Percentiles rank a stretch among this genome's conserved stretches.
These are phyloP conservation scores for Aspergillus bombycis DNA, from an alignment of 2,329 filamentous ascomycete species.

Conservation along the genomic window DNA sequence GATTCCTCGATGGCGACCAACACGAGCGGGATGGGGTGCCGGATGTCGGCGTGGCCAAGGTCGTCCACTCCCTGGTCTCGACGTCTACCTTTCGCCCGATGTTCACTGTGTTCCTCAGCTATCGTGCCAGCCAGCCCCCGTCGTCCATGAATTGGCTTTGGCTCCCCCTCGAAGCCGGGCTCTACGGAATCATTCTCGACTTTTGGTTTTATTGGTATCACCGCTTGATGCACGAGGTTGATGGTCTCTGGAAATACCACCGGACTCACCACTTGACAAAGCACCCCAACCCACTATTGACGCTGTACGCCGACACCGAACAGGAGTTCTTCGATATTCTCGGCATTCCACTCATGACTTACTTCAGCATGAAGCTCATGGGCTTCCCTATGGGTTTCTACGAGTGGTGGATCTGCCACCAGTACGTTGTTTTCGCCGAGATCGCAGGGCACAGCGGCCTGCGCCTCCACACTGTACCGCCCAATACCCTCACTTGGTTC, in stretches of 20 bases:
- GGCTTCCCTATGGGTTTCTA: conserved; percentile 52
- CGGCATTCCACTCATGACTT: conserved; percentile 47
- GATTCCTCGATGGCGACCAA: conserved; percentile 51
- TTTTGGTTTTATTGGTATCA: conserved; percentile 49
- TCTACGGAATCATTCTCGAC: conserved; percentile 49
- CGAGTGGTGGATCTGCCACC: conserved; percentile 52
- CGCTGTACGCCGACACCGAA: conserved; percentile 47
- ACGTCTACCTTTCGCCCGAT: conserved; percentile 38
- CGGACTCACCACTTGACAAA: conserved; percentile 52
- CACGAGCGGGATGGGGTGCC: conserved; percentile 50
- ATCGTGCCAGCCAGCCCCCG: conserved; percentile 28
- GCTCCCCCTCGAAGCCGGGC: conserved; percentile 43
- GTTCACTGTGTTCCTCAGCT: conserved; percentile 40
- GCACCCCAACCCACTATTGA: conserved; percentile 48
- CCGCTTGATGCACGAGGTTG: conserved; percentile 47
- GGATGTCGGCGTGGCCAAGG: conserved; percentile 41
- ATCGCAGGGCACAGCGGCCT: conserved; percentile 26
- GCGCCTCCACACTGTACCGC: conserved; percentile 40
- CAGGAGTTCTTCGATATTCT: conserved; percentile 50
- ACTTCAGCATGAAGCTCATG: conserved; percentile 38
- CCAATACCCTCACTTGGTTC: conserved; percentile 39
- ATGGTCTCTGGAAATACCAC: conserved; percentile 48
- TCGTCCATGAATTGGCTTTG: conserved; percentile 36
- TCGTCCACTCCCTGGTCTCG: conserved; percentile 36
- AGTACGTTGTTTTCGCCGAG: conserved; percentile 47